A percentile compares a stretch with the other conserved stretches of the same genome.
Conservation (phyloP, 306 rosid genomes). For the Acacia melanoxylon region DNA sequence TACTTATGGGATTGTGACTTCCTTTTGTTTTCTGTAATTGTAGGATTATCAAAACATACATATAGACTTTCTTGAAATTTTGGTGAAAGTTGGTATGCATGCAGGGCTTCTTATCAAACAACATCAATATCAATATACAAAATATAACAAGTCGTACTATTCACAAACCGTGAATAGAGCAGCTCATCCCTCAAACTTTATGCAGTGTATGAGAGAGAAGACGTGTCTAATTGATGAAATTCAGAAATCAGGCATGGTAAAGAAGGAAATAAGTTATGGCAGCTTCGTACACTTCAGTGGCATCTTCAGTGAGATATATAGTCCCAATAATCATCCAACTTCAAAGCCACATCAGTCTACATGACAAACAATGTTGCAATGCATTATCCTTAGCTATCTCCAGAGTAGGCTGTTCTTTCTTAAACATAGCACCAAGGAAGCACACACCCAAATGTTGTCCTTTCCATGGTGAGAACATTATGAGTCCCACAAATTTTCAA, state of each 20-base stretch:
- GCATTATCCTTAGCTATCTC: constrained; percentile 19
- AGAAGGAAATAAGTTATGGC: neutral
- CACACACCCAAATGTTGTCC: neutral
- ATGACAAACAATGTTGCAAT: constrained; percentile 18
- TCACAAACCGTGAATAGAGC: neutral
- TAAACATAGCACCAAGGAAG: neutral
- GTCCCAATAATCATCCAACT: constrained; percentile 7
- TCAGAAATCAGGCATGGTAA: neutral
- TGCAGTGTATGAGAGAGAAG: neutral
- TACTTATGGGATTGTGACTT: neutral
- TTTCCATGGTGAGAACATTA: neutral
- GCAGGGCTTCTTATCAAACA: neutral
- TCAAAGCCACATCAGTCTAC: constrained; percentile 3
- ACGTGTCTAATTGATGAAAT: neutral
- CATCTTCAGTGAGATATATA: neutral
- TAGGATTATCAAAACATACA: neutral
- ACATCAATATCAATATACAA: neutral
- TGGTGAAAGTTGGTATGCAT: neutral
- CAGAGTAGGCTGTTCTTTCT: neutral
- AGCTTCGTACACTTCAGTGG: neutral
- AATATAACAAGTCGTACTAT: neutral
- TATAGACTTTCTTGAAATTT: neutral
- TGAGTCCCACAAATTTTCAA: neutral
- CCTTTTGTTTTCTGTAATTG: neutral
- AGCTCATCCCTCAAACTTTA: neutral